Evolutionary conservation across 441 rosid species (phyloP), one percentile per base, ranked within the genome.

Genomic region (Populus hybrid): DNA sequence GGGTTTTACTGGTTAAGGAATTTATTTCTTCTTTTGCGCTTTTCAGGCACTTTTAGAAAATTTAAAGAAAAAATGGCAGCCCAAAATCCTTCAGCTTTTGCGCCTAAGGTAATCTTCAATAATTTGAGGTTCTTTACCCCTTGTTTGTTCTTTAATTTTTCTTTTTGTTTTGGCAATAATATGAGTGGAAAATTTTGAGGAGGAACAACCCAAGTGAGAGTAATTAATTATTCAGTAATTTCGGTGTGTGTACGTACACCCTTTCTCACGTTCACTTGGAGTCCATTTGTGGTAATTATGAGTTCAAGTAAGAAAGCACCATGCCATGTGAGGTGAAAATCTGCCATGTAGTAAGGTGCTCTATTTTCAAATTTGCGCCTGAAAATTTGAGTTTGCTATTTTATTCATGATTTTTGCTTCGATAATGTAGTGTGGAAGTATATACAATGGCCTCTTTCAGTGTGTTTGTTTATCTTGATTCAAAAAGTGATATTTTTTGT

Each of bases 11-110:
- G 36, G 28, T 33, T 33, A 18, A n/a, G 21, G 36, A 71, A 31
- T 66, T 71, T 76, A 56, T 42, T 11, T 68, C 33, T 2, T 42
- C 20, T 9, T 26, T 69, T 36, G 65, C 69, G 29, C 53, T 45
- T 76, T 87, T 40, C 87, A 92, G 98, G 90, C 77, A 94, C 97
- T 77, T 94, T 86, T 76, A 90, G 94, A 82, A 92, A 90, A 83
- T 95, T 89, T 78, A 93, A 90, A 84, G 96, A 89, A 79, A 95
- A 86, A 83, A 38, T 89, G 76, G 87, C 69, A 70, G 80, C 92
- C 63, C 98, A 92, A 72, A 91, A 91, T 80, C 92, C 93, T 28
- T 84, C 86, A 59, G 86, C 91, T 78, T 82, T 87, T 74, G 88
- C 87, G 82, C 85, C 83, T 59, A 92, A 91, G 91, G 97, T 91